Conservation (phyloP, 2,329 filamentous ascomycete species). For the Fusarium papillatum region DNA sequence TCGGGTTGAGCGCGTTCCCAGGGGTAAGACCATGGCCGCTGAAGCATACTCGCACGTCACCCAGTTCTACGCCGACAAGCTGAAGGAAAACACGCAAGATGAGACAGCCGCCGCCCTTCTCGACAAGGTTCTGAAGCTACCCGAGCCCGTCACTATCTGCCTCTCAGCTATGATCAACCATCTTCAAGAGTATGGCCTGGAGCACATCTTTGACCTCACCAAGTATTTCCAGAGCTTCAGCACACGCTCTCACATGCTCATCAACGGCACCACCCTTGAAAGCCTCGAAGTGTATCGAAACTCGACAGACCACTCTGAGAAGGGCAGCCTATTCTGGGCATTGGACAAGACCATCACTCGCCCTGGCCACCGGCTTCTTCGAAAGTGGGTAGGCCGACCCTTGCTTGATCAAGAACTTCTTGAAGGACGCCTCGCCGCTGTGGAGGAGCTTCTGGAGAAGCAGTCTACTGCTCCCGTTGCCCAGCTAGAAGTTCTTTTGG, state of each 20-base stretch:
- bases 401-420: conserved; percentile 82
- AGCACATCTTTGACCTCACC: conserved; percentile 96
- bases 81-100: conserved; percentile 72
- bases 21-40: conserved; percentile 84
- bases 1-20: conserved; percentile 84
- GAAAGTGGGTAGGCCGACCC: conserved; percentile 96
- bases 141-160: conserved; percentile 90
- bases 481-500: conserved; percentile 79
- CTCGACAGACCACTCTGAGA: conserved; percentile 86
- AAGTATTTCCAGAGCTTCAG: conserved; percentile 98
- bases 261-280: conserved; percentile 94
- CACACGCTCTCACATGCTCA: conserved; percentile 92
- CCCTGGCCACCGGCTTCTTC: conserved; percentile 87
- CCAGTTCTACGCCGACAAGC: conserved; percentile 90
- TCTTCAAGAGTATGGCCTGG: conserved; percentile 89
- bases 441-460: conserved; percentile 85
- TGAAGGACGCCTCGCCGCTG: conserved; percentile 84
- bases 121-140: conserved; percentile 87
- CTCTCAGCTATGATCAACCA: conserved; percentile 97
- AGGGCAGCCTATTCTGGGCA: conserved; percentile 95
- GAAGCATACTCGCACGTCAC: conserved; percentile 92
- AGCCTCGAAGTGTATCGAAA: conserved; percentile 98
- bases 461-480: conserved; percentile 78
- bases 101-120: conserved; percentile 75
- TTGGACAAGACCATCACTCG: conserved; percentile 92